Conservation (phyloP, 1,139 yeast genomes). For the Geotrichum aggregatum region DNA sequence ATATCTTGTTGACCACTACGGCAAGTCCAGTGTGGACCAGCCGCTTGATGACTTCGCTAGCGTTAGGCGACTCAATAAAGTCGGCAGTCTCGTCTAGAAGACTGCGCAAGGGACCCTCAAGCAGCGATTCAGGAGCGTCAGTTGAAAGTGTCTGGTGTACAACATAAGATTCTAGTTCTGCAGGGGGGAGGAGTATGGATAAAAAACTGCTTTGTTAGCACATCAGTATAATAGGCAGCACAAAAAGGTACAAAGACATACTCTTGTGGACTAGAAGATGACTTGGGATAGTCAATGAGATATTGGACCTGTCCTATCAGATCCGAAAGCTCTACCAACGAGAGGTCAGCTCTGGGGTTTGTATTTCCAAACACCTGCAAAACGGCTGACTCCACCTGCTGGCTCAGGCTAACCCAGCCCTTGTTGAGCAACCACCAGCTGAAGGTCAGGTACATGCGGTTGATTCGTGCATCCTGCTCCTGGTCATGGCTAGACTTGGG, state of each 20-base stretch:
- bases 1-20: slow-evolving; percentile 30
- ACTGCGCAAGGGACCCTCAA: slow-evolving; percentile 29
- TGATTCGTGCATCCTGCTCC: slow-evolving; percentile 43
- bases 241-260: neutral
- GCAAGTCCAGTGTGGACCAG: slow-evolving; percentile 40
- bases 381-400: slow-evolving; percentile 56
- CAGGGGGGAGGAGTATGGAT: slow-evolving; percentile 41
- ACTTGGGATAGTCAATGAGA: slow-evolving; percentile 38
- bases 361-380: slow-evolving; percentile 54
- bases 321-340: slow-evolving; percentile 56
- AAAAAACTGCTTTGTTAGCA: slow-evolving; percentile 26
- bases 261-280: slow-evolving; percentile 8
- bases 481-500: neutral
- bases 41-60: slow-evolving; percentile 39
- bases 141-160: slow-evolving; percentile 35
- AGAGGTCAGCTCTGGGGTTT: slow-evolving; percentile 68
- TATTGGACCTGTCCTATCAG: slow-evolving; percentile 45
- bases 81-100: slow-evolving; percentile 52
- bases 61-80: slow-evolving; percentile 45
- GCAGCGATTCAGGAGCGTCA: slow-evolving; percentile 26
- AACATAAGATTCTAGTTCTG: slow-evolving; percentile 41
- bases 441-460: slow-evolving; percentile 79
- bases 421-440: slow-evolving; percentile 93
- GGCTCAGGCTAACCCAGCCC: slow-evolving; percentile 66
- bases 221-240: slow-evolving; percentile 3